A percentile compares a stretch with the other conserved stretches of the same genome.
phyloP scores from a whole-genome alignment of 352 stramenopile genomes.

The Pythium diclinum region DNA sequence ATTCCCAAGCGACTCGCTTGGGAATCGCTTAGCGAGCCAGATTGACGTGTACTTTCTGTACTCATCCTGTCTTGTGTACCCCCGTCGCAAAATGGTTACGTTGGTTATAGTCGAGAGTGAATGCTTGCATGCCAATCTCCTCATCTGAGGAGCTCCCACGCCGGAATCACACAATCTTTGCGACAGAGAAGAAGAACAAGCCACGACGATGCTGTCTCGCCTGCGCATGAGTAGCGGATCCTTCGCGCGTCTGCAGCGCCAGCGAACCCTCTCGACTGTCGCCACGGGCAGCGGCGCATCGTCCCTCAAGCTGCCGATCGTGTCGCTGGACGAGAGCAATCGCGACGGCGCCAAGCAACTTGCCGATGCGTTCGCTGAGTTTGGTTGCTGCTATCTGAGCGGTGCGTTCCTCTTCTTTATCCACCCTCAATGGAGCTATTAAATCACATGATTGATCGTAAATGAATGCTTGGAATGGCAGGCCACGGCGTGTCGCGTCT shows the following conservation, averaged over 20 bases:
- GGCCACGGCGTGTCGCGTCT: conserved; percentile 54
- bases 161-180: background rate
- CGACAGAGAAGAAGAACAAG: background rate
- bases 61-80: too few relatives aligned
- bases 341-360: conserved; percentile 36
- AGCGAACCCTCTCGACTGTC: background rate
- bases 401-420: conserved; percentile 14
- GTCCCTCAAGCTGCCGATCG: conserved; percentile 31
- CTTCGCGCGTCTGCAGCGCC: background rate
- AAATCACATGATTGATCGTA: background rate
- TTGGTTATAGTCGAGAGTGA: background rate
- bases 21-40: too few relatives aligned
- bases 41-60: too few relatives aligned
- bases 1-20: too few relatives aligned
- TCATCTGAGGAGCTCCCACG: background rate
- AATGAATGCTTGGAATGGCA: background rate
- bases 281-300: conserved; percentile 6
- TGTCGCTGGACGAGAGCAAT: conserved; percentile 53
- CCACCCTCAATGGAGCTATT: background rate
- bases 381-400: conserved; percentile 72
- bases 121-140: background rate
- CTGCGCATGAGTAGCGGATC: background rate
- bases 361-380: conserved; percentile 58
- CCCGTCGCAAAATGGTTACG: too few relatives aligned
- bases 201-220: background rate